phyloP scores from a whole-genome alignment of 805 yeast species.

The Wickerhamomyces silvicola region DNA sequence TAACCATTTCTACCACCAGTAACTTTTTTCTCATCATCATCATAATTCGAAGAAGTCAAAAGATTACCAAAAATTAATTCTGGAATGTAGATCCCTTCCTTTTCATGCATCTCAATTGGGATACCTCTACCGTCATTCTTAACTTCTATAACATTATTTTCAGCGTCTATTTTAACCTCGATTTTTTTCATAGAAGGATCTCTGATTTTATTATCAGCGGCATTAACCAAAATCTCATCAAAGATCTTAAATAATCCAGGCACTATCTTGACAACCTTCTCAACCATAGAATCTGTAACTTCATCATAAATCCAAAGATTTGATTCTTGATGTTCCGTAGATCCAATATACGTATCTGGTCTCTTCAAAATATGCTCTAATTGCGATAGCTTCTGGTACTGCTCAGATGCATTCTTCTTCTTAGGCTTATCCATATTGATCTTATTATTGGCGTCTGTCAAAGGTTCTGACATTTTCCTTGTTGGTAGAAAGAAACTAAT shows the following conservation, averaged over 20 bases:
- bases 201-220: slow-evolving; percentile 96
- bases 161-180: slow-evolving; percentile 76
- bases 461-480: slow-evolving; percentile 2
- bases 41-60: slow-evolving; percentile 91
- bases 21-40: slow-evolving; percentile 90
- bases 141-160: slow-evolving; percentile 66
- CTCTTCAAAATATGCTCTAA: slow-evolving; percentile 93
- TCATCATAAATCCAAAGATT: slow-evolving; percentile 84
- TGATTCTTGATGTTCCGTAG: slow-evolving; percentile 74
- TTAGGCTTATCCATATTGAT: slow-evolving; percentile 8
- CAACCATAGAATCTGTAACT: slow-evolving; percentile 52
- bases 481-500: no score
- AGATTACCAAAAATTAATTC: slow-evolving; percentile 94
- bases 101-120: slow-evolving; percentile 87
- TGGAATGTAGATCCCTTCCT: slow-evolving; percentile 90
- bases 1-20: slow-evolving; percentile 98
- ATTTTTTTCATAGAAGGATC: slow-evolving; percentile 86
- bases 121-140: slow-evolving; percentile 94
- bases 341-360: slow-evolving; percentile 97
- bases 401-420: slow-evolving; percentile 48
- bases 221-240: slow-evolving; percentile 95
- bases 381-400: slow-evolving; percentile 91
- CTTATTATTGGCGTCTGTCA: slow-evolving; percentile 6
- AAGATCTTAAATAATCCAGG: slow-evolving; percentile 96
- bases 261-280: slow-evolving; percentile 65